Evolutionary conservation across 2,329 filamentous ascomycete species (phyloP).

Genomic region (Nectriaceae sp.): DNA sequence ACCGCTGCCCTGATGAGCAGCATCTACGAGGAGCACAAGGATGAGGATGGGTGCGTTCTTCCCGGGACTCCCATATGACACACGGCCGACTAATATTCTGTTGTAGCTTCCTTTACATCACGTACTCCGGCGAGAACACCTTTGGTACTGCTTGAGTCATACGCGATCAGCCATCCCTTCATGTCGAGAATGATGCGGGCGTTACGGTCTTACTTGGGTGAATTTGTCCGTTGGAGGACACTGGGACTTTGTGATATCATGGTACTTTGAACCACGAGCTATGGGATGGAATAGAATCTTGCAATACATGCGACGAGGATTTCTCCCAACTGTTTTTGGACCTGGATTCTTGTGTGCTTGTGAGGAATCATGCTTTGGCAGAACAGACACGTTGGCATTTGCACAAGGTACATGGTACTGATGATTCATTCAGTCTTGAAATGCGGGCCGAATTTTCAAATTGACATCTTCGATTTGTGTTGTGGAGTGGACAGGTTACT

Average conservation of each 20-base stretch:
- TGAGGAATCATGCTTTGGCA: neutral
- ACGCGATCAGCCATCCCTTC: constrained; percentile 19
- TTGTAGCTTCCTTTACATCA: constrained; percentile 92
- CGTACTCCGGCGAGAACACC: constrained; percentile 99
- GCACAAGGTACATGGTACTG: too few relatives aligned
- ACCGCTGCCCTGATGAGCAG: constrained; percentile 98
- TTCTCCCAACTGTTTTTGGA: neutral
- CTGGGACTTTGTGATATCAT: constrained; percentile 28
- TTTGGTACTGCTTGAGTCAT: constrained; percentile 62
- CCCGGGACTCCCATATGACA: too few relatives aligned
- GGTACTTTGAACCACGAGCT: constrained; percentile 19
- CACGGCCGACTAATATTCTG: constrained; percentile 17
- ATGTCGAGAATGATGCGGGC: constrained; percentile 35
- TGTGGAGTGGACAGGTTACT: too few relatives aligned
- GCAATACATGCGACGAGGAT: neutral
- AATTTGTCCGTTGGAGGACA: constrained; percentile 27
- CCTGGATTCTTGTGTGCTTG: neutral
- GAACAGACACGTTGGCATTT: neutral
- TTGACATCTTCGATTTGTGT: too few relatives aligned
- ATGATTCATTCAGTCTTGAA: too few relatives aligned
- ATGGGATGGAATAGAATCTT: constrained; percentile 23
- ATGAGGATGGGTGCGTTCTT: constrained; percentile 64
- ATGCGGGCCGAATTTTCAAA: too few relatives aligned
- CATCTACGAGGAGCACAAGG: constrained; percentile 99
- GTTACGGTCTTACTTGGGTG: constrained; percentile 36